Percentiles rank a stretch among this genome's conserved stretches.
These are phyloP conservation scores for Curvularia hawaiiensis DNA, from an alignment of 2,329 filamentous ascomycete species.

Conservation along the genomic window DNA sequence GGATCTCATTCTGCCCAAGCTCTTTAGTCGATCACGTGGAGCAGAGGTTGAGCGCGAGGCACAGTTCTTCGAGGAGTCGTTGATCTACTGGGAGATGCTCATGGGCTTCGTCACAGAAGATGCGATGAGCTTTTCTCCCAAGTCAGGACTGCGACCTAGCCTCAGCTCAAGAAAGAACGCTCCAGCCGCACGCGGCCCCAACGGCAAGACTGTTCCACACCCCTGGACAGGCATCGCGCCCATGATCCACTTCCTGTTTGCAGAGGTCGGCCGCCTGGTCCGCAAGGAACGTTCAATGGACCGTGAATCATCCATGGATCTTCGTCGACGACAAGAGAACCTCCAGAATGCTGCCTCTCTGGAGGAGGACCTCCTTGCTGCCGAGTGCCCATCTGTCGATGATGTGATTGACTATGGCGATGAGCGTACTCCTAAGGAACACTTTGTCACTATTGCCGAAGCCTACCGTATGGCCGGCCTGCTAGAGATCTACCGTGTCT, in stretches of 20 bases:
- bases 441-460: constrained; percentile 60
- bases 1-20: constrained; percentile 51
- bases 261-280: constrained; percentile 53
- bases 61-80: constrained; percentile 61
- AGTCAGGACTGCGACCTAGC: constrained; percentile 32
- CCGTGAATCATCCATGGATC: constrained; percentile 34
- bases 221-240: constrained; percentile 57
- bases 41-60: constrained; percentile 43
- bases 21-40: constrained; percentile 43
- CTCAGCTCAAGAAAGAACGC: constrained; percentile 26
- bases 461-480: constrained; percentile 59
- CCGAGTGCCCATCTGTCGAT: constrained; percentile 54
- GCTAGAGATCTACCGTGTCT: constrained; percentile 60
- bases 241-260: constrained; percentile 52
- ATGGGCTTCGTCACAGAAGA: constrained; percentile 59
- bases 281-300: constrained; percentile 45
- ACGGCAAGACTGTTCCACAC: constrained; percentile 50
- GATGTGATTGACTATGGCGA: constrained; percentile 59
- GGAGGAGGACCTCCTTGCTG: constrained; percentile 55
- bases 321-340: constrained; percentile 41
- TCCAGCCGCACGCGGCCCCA: constrained; percentile 32
- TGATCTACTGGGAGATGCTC: constrained; percentile 65
- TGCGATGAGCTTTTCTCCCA: constrained; percentile 41
- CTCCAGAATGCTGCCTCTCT: constrained; percentile 49
- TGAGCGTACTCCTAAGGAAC: constrained; percentile 57